A percentile compares a stretch with the other conserved stretches of the same genome.
phyloP scores from a whole-genome alignment of 2,329 filamentous ascomycete genomes.

The Clonostachys rosea region DNA sequence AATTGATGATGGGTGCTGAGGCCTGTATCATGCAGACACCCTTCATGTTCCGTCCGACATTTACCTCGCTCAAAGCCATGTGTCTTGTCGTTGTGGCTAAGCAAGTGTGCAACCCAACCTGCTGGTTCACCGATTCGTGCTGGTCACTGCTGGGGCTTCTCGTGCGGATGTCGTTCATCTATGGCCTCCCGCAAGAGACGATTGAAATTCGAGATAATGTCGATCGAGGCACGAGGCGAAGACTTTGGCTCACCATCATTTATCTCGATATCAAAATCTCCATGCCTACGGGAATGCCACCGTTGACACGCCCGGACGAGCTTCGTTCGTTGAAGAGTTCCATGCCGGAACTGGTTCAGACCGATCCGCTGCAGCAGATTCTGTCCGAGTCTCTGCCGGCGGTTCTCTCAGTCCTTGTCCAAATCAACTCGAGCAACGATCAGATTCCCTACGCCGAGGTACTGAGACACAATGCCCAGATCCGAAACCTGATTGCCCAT shows the following conservation, averaged over 20 bases:
- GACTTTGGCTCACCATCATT: constrained; percentile 26
- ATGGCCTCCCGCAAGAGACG: constrained; percentile 22
- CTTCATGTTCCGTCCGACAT: constrained; percentile 27
- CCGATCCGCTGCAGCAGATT: constrained; percentile 22
- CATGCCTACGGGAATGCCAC: constrained; percentile 26
- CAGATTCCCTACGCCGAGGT: constrained; percentile 24
- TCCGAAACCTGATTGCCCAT: constrained; percentile 23
- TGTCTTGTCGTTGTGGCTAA: constrained; percentile 26
- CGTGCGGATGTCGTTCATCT: constrained; percentile 24
- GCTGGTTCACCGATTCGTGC: constrained; percentile 27
- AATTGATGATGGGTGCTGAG: constrained; percentile 28
- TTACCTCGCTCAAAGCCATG: constrained; percentile 20
- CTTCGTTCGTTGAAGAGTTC: constrained; percentile 15
- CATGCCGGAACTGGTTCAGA: constrained; percentile 6
- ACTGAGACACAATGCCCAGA: constrained; percentile 20
- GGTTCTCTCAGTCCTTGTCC: constrained; percentile 19
- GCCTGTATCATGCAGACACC: constrained; percentile 29
- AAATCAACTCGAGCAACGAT: constrained; percentile 22
- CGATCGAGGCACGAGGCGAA: constrained; percentile 18
- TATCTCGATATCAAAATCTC: constrained; percentile 28
- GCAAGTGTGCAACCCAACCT: constrained; percentile 27
- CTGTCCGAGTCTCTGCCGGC: constrained; percentile 21
- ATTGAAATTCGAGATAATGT: constrained; percentile 12
- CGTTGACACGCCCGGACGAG: constrained; percentile 22
- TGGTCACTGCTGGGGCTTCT: constrained; percentile 25